phyloP scores from a whole-genome alignment of 73 alveolate genomes.

The Tetrahymena thermophila region DNA sequence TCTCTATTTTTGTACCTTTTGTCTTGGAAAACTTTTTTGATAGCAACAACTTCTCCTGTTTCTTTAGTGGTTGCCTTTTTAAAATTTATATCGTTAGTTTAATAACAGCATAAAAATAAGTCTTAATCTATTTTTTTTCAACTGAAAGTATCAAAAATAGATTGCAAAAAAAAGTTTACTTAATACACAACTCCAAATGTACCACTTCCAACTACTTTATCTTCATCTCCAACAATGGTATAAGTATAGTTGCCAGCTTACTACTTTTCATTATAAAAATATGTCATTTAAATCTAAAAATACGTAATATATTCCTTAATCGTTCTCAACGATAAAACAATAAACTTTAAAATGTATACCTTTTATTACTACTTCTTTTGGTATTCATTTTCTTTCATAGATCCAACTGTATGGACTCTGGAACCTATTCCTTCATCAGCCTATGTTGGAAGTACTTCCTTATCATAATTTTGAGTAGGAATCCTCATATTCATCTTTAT shows the following conservation, averaged over 20 bases:
- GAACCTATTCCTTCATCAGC: background rate
- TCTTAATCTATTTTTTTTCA: background rate
- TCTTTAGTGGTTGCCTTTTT: constrained; percentile 59
- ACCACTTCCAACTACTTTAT: constrained; percentile 42
- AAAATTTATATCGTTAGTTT: background rate
- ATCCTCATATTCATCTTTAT: background rate
- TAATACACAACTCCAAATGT: constrained; percentile 40
- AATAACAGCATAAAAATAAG: background rate
- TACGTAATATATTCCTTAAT: background rate
- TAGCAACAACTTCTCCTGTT: constrained; percentile 77
- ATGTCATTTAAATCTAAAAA: background rate
- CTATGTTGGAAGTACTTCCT: background rate
- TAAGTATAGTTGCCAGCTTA: background rate
- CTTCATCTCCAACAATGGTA: background rate
- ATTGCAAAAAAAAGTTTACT: background rate
- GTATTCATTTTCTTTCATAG: background rate
- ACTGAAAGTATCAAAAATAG: background rate
- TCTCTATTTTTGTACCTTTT: constrained; percentile 84
- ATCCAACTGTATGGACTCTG: background rate
- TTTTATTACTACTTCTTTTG: background rate
- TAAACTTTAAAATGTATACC: background rate
- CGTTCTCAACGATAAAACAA: background rate
- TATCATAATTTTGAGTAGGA: background rate
- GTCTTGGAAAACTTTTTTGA: constrained; percentile 78
- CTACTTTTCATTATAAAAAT: background rate